These are phyloP conservation scores for Fusarium virguliforme DNA, from an alignment of 2,329 filamentous ascomycete genomes.

Conservation along the genomic window DNA sequence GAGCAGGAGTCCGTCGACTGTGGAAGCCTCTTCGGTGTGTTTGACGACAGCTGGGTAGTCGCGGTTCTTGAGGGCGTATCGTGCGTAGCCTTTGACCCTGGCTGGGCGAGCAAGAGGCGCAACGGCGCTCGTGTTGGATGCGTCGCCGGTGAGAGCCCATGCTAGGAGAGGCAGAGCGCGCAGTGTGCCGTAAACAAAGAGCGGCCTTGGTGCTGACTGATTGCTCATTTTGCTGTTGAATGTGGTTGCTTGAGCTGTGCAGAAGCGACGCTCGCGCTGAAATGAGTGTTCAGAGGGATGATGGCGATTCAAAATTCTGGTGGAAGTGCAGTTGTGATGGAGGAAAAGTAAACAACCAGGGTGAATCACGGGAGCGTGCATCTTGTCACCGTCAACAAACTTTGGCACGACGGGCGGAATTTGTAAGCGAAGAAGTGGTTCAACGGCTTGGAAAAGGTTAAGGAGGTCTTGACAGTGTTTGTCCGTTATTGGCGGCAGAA, in stretches of 20 bases:
- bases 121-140: constrained; percentile 31
- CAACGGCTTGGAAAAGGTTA: no score
- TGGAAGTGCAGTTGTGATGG: not conserved
- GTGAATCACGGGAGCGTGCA: not conserved
- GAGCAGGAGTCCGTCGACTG: constrained; percentile 50
- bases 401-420: not conserved
- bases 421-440: not conserved
- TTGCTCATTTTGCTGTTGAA: not conserved
- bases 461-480: no score
- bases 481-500: no score
- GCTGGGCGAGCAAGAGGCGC: constrained; percentile 21
- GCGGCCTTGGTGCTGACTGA: constrained; percentile 20
- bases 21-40: not conserved
- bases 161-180: constrained; percentile 51
- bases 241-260: not conserved
- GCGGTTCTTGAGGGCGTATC: constrained; percentile 28
- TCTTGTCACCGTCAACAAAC: not conserved
- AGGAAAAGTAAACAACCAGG: not conserved
- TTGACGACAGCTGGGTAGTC: constrained; percentile 52
- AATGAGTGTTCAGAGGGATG: not conserved
- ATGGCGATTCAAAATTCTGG: not conserved
- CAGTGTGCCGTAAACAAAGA: constrained; percentile 54
- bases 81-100: constrained; percentile 34
- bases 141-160: constrained; percentile 52
- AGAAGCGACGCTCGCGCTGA: not conserved